Base-by-base conservation (phyloP, 495 filamentous ascomycete species). In the Chaetomium tenue region DNA sequence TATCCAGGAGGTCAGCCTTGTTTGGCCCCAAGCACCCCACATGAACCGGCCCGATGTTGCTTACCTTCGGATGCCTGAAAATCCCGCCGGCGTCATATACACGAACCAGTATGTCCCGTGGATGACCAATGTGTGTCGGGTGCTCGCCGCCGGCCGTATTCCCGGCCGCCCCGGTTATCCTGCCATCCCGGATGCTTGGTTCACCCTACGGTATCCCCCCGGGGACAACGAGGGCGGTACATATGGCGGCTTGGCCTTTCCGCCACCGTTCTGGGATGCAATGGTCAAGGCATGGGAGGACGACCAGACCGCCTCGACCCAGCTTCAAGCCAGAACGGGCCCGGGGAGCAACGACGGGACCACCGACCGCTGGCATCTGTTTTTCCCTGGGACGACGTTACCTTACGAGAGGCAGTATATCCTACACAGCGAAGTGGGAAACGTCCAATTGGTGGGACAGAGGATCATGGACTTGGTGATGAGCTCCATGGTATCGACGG, bases 41-140 rank as follows among this genome's bases (percentile, higher is more conserved):
- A 37, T 68, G 54, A 47, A 66, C 39, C 66, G 68, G 3, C 66
- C 61, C 0, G 73, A 74, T 25, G 54, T 72, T 16, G 73, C 73
- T 16, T 75, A 74, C 47, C 30, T 75, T 13, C 68, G 73, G n/a
- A 51, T 75, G 28, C 71, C 73, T 20, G 23, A 37, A 12, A 61
- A 68, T n/a, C 25, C 53, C 5, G 39, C 18, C 22, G 53, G 54
- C 6, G 20, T 59, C 4, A 11, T 42, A 2, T 68, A 58, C 50
- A 58, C 58, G 13, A 74, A 71, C 67, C 50, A 66, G 16, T 70
- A 63, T 44, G 63, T 37, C 11, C 52, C 44, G 3, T 70, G 64
- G 64, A 63, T 75, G 58, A 51, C 61, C 4, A 50, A 58, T 0
- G 61, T 58, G 4, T 63, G 48, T 16, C 71, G 73, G 3, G 54